Base-by-base conservation (phyloP, 192 early-diverging fungal genomes). In the Globomyces pollinis-pini region DNA sequence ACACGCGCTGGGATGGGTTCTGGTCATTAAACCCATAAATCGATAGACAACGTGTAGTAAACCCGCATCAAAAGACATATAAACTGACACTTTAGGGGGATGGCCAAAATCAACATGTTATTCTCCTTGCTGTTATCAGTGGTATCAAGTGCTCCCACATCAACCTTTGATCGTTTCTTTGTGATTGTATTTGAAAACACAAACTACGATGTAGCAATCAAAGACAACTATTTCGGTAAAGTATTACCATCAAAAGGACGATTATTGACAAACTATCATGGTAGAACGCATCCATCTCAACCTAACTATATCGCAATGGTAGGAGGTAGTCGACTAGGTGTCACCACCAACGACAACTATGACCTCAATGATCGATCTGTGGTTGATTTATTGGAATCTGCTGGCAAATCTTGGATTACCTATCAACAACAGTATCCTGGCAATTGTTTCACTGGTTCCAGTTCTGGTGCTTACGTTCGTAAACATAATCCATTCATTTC, bases 271-370 rank as follows among this genome's bases (percentile, higher is more conserved):
- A 78, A 86, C 72, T 84, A 75, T 70, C 36, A 73, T 23, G 83
- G 61, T 32, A 53, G 74, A 38, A 44, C 65, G 24, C 84, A 86
- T 60, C 85, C 85, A 12, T 85, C 82, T 35, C 76, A 89, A 60
- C 84, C 84, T 54, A 89, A 89, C 70, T 89, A 89, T 67, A 61
- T 88, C 54, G 82, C 79, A 26, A 70, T 71, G 24, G 70, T 69
- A n/a, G 36, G 52, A 21, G 79, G 79, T 28, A 64, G 59, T 54
- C 68, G 63, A 50, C 62, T 68, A 50, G 79, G 80, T 24, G 63
- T 71, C 43, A 45, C 34, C 26, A 60, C 71, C 28, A 78, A 84
- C 67, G 31, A 18, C 11, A 63, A 62, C 33, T 62, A 64, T 67
- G 71, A 65, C 58, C 50, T 86, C 30, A 65, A 63, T 4, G 24